A percentile compares a stretch with the other conserved stretches of the same genome.
Evolutionary conservation across 2,329 filamentous ascomycete species (phyloP).

Genomic region (Xylariaceae sp.): DNA sequence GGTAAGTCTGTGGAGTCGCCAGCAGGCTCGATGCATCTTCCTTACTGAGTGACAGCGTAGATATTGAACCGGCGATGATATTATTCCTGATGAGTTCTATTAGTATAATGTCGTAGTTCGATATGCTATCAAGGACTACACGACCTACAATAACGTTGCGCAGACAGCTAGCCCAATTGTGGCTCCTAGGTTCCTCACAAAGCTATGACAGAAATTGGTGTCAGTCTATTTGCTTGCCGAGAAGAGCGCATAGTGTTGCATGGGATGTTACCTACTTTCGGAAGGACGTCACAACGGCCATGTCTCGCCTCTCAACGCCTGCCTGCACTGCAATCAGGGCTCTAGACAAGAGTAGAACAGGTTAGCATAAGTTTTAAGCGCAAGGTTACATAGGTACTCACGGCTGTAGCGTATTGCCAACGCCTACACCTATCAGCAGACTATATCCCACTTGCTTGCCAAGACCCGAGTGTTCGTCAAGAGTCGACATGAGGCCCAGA

Average conservation of each 20-base stretch:
- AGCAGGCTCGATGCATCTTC: constrained; percentile 29
- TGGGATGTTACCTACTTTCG: constrained; percentile 34
- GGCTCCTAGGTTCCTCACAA: constrained; percentile 39
- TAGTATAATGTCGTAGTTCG: not conserved
- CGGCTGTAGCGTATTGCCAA: constrained; percentile 53
- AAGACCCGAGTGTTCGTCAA: constrained; percentile 45
- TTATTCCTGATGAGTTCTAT: constrained; percentile 34
- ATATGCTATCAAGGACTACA: not conserved
- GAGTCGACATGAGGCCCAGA: constrained; percentile 51
- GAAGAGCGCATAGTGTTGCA: not conserved
- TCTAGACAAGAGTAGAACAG: constrained; percentile 7
- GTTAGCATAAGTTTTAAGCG: constrained; percentile 9
- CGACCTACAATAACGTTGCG: constrained; percentile 36
- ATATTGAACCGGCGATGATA: constrained; percentile 32
- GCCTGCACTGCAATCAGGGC: constrained; percentile 54
- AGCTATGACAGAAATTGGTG: constrained; percentile 24
- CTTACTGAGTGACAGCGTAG: constrained; percentile 23
- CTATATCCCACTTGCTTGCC: constrained; percentile 55
- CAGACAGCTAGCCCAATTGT: constrained; percentile 40
- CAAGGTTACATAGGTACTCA: constrained; percentile 22
- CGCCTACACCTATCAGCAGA: constrained; percentile 49
- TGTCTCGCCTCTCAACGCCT: constrained; percentile 48
- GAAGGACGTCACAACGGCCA: constrained; percentile 44
- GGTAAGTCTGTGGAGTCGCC: constrained; percentile 34
- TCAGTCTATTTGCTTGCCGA: not conserved